These are phyloP conservation scores for Paxillus involutus DNA, from an alignment of 768 basidiomycete genomes.

Conservation along the genomic window DNA sequence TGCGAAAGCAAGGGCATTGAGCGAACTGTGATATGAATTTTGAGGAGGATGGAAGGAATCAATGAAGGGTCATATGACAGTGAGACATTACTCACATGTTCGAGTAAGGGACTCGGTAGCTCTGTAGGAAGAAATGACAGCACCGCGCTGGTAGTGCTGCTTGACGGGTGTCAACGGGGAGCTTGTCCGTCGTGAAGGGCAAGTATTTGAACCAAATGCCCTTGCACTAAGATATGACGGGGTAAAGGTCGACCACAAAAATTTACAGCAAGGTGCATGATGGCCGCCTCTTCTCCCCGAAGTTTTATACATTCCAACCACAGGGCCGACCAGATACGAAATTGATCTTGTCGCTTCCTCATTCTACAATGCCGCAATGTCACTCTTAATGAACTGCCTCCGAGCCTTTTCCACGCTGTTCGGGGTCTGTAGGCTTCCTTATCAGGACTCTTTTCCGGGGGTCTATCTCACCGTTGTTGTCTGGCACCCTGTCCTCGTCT, in stretches of 20 bases:
- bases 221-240: slow-evolving; percentile 1
- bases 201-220: not conserved
- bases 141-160: slow-evolving; percentile 10
- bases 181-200: slow-evolving; percentile 4
- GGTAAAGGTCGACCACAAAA: slow-evolving; percentile 22
- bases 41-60: not conserved
- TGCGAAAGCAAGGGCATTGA: slow-evolving; percentile 24
- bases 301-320: slow-evolving; percentile 13
- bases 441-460: slow-evolving; percentile 10
- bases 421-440: slow-evolving; percentile 17
- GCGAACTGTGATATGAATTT: slow-evolving; percentile 11
- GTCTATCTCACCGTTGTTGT: slow-evolving; percentile 10
- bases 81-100: slow-evolving; percentile 20
- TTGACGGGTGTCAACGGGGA: slow-evolving; percentile 9
- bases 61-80: slow-evolving; percentile 14
- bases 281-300: slow-evolving; percentile 16
- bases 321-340: slow-evolving; percentile 21
- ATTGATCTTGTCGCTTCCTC: slow-evolving; percentile 15
- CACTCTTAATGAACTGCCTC: slow-evolving; percentile 6
- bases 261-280: slow-evolving; percentile 15
- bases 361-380: slow-evolving; percentile 3
- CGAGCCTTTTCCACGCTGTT: slow-evolving; percentile 4
- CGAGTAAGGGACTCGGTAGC: slow-evolving; percentile 9
- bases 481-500: slow-evolving; percentile 6
- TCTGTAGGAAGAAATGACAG: slow-evolving; percentile 8